These are phyloP conservation scores for Trichoderma asperelloides DNA, from an alignment of 495 filamentous ascomycete species.

Conservation along the genomic window DNA sequence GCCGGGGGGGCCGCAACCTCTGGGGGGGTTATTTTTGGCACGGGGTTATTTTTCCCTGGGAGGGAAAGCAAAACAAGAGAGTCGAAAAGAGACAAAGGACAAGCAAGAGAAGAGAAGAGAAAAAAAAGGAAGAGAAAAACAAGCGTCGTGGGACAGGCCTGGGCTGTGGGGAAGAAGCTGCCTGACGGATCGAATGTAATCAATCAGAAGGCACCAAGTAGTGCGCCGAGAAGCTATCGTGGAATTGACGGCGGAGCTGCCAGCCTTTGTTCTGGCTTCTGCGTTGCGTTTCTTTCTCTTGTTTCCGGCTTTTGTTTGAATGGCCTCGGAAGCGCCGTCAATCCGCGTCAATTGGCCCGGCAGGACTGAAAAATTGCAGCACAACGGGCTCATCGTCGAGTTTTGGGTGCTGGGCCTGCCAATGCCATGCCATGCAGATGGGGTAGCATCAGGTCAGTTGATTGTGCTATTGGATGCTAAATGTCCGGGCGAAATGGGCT, in stretches of 20 bases:
- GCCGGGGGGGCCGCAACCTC: neutral
- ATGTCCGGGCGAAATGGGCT: neutral
- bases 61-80: neutral
- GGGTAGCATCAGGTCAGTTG: constrained; percentile 1
- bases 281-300: too few species aligned
- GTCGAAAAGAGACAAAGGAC: neutral
- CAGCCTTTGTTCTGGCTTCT: too few species aligned
- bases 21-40: neutral
- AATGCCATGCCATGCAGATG: constrained; percentile 1
- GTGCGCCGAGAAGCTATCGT: neutral
- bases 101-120: neutral
- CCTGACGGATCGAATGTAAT: neutral
- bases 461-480: neutral
- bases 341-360: neutral
- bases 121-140: neutral
- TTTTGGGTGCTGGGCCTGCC: neutral
- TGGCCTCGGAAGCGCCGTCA: neutral
- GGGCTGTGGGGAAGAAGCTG: constrained; percentile 1
- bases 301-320: too few species aligned
- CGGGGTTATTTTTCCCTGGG: neutral
- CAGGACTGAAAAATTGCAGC: neutral
- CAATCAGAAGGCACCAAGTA: neutral
- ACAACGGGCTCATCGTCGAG: constrained; percentile 2
- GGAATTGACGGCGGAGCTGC: neutral
- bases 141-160: neutral